phyloP scores from a whole-genome alignment of 2,329 filamentous ascomycete genomes.

The Whalleya microplaca region DNA sequence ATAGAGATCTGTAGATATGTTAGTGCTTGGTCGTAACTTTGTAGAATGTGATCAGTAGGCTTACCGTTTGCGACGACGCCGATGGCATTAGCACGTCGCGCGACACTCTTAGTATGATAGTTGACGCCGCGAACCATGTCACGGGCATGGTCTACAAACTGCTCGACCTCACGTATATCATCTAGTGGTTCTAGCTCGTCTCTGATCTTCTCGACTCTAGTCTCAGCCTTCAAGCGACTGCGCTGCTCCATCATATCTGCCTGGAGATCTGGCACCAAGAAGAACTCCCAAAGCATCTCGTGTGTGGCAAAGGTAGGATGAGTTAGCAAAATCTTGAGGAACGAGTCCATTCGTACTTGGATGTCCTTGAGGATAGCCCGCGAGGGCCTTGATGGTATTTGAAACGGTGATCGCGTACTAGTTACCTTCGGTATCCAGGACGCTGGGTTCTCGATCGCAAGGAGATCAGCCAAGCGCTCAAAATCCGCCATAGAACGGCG shows the following conservation, averaged over 20 bases:
- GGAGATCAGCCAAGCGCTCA: slow-evolving; percentile 82
- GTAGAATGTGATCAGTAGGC: slow-evolving; percentile 20
- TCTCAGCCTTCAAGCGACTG: slow-evolving; percentile 83
- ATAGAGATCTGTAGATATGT: slow-evolving; percentile 61
- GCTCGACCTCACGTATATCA: slow-evolving; percentile 85
- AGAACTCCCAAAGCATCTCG: slow-evolving; percentile 99
- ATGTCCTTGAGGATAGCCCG: slow-evolving; percentile 84
- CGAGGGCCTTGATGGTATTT: slow-evolving; percentile 90
- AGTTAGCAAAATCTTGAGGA: slow-evolving; percentile 81
- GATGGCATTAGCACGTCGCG: slow-evolving; percentile 76
- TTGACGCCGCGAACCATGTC: slow-evolving; percentile 88
- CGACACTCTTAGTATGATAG: slow-evolving; percentile 78
- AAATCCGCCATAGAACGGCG: slow-evolving; percentile 87
- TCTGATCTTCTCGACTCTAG: slow-evolving; percentile 78
- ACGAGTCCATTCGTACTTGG: slow-evolving; percentile 83
- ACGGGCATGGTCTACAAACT: slow-evolving; percentile 87
- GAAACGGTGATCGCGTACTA: slow-evolving; percentile 83
- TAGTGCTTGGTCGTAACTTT: slow-evolving; percentile 27
- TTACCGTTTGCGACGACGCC: slow-evolving; percentile 66
- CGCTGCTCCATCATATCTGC: slow-evolving; percentile 87
- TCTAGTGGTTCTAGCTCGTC: slow-evolving; percentile 88
- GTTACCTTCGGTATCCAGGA: slow-evolving; percentile 88
- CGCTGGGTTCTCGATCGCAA: slow-evolving; percentile 87
- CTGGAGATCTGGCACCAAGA: slow-evolving; percentile 92
- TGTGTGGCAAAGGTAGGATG: slow-evolving; percentile 95